Evolutionary conservation across 495 filamentous ascomycete genomes (phyloP), one percentile per base, ranked within the genome.

Genomic region (Tuber magnatum): DNA sequence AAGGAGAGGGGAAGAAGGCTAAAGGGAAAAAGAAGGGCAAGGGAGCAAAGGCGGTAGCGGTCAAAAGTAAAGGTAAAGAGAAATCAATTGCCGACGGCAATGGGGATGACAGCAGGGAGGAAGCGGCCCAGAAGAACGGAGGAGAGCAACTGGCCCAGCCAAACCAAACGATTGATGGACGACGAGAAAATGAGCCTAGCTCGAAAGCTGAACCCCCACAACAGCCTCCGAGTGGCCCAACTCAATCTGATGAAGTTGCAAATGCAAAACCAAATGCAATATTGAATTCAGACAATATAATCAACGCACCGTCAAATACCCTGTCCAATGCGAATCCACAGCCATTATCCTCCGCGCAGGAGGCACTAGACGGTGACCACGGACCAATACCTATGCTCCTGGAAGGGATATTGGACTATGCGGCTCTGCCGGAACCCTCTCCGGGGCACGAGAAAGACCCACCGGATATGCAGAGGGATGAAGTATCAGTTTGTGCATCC

Each of bases 401-500:
- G 18, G 75, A 80, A 77, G 79, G 79, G 40, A 80, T 80, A 70
- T 73, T 80, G 43, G 78, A 80, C 44, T 80, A 81, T 46, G 78
- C 79, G 70, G 44, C 78, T 77, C 70, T 81, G 43, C 78, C 78
- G 78, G 78, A 80, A 39, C 78, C 78, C 65, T 77, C 75, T 65
- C 72, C 75, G 71, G 39, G 35, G 35, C 69, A 20, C 20, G 73
- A 77, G 51, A 73, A 71, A 69, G 77, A 43, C 72, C 78, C 70
- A 32, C 79, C 79, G 70, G 72, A 42, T 77, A 80, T 80, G 76
- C 56, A 16, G 70, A 74, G 69, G 69, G 69, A 71, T 71, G 74
- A 79, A 73, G 28, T 65, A 35, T 84, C 83, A 73, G 76, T 81
- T 65, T 73, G 81, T 43, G 84, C 85, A 71, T 75, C 76, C 78